phyloP scores from a whole-genome alignment of 2,329 filamentous ascomycete species.

The Bipolaris victoriae region DNA sequence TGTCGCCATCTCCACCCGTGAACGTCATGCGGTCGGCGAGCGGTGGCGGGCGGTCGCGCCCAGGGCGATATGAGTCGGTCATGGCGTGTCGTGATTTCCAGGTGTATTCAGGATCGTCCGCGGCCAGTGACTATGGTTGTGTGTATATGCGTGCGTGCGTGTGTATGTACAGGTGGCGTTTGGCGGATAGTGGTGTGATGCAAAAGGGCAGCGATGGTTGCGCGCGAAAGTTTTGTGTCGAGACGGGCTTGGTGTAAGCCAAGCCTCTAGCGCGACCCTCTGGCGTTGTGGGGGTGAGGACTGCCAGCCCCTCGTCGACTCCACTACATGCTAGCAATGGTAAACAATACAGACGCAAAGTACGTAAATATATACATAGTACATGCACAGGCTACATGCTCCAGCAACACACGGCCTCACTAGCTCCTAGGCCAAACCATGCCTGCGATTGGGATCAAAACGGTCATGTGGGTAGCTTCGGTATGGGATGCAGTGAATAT shows the following conservation, averaged over 20 bases:
- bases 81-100: slow-evolving; percentile 20
- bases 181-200: slow-evolving; percentile 12
- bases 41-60: slow-evolving; percentile 27
- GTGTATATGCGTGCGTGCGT: neutral
- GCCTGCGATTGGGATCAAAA: neutral
- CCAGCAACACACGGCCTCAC: too few species aligned
- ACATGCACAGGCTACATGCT: neutral
- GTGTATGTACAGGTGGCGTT: slow-evolving; percentile 8
- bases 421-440: neutral
- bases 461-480: neutral
- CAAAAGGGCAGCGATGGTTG: slow-evolving; percentile 7
- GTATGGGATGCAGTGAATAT: neutral
- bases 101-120: slow-evolving; percentile 8
- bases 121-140: slow-evolving; percentile 3
- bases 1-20: slow-evolving; percentile 32
- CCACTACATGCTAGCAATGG: neutral
- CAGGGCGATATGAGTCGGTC: slow-evolving; percentile 39
- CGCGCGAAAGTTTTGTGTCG: slow-evolving; percentile 26
- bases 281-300: slow-evolving; percentile 10
- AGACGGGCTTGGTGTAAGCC: slow-evolving; percentile 12
- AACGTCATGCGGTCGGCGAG: slow-evolving; percentile 42
- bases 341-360: too few species aligned
- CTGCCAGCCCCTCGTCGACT: neutral
- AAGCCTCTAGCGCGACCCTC: slow-evolving; percentile 19
- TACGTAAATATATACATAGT: too few species aligned